These are phyloP conservation scores for Acer campestre DNA, from an alignment of 345 rosid species.

Conservation along the genomic window DNA sequence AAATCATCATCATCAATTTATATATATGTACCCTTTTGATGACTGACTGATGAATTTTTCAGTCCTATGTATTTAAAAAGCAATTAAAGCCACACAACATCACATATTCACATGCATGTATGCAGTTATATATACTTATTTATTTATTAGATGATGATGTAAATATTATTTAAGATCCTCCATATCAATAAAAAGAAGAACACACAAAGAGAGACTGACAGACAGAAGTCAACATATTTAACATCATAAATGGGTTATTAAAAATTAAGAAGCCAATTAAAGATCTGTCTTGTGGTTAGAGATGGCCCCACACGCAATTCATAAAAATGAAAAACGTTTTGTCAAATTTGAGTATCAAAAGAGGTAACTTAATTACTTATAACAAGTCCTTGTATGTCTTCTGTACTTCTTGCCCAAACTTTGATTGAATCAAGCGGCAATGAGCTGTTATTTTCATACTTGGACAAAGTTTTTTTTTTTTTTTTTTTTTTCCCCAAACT, in stretches of 20 bases:
- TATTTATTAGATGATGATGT: not conserved
- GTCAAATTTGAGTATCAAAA: conserved; percentile 20
- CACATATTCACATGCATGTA: not conserved
- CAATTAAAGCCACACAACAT: no score
- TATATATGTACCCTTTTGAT: not conserved
- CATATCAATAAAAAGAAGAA: not conserved
- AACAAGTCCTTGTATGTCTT: not conserved
- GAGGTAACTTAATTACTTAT: conserved; percentile 4
- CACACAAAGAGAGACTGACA: not conserved
- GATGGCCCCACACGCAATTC: conserved; percentile 17
- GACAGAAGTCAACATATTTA: conserved; percentile 5
- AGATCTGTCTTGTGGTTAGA: not conserved
- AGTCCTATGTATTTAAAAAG: no score
- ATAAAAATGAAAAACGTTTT: conserved; percentile 7
- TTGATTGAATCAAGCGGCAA: not conserved
- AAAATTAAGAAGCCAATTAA: not conserved
- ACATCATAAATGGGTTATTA: not conserved
- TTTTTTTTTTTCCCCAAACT: not conserved
- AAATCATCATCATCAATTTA: not conserved
- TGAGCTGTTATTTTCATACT: conserved; percentile 7
- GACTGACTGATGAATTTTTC: not conserved
- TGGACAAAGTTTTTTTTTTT: not conserved
- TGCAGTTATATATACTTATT: not conserved
- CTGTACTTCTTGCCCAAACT: not conserved
- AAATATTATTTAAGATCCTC: not conserved